Evolutionary conservation across 345 rosid genomes (phyloP).

Genomic region (Salix purpurea): DNA sequence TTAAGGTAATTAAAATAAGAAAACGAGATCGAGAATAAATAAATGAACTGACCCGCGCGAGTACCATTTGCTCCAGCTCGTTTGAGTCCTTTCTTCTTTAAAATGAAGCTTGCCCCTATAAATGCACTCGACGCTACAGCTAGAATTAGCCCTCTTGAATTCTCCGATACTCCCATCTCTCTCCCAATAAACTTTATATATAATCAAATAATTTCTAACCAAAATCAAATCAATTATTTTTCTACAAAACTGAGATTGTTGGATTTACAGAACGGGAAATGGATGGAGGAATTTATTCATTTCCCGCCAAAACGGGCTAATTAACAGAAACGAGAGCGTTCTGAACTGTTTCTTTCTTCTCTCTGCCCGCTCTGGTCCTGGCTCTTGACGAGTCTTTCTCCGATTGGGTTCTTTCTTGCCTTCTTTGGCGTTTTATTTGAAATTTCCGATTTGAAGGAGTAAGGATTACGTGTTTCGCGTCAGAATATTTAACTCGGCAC

Average conservation of each 20-base stretch:
- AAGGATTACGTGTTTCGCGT: too few species aligned
- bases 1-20: not conserved
- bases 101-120: conserved; percentile 82
- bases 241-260: not conserved
- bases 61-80: conserved; percentile 77
- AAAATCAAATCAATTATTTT: not conserved
- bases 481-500: too few species aligned
- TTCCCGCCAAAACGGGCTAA: not conserved
- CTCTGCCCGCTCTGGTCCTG: too few species aligned
- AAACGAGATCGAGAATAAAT: not conserved
- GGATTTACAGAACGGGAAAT: not conserved
- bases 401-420: too few species aligned
- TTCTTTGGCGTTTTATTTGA: too few species aligned
- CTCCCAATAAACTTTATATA: not conserved
- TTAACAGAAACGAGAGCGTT: not conserved
- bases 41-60: conserved; percentile 56
- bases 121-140: conserved; percentile 75
- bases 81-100: conserved; percentile 94
- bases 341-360: too few species aligned
- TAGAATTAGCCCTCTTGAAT: conserved; percentile 63
- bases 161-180: conserved; percentile 54
- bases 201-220: not conserved
- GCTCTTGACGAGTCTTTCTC: too few species aligned
- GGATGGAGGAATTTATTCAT: not conserved
- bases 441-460: too few species aligned